These are phyloP conservation scores for Boletus sp. DNA, from an alignment of 768 basidiomycete species.

Conservation along the genomic window DNA sequence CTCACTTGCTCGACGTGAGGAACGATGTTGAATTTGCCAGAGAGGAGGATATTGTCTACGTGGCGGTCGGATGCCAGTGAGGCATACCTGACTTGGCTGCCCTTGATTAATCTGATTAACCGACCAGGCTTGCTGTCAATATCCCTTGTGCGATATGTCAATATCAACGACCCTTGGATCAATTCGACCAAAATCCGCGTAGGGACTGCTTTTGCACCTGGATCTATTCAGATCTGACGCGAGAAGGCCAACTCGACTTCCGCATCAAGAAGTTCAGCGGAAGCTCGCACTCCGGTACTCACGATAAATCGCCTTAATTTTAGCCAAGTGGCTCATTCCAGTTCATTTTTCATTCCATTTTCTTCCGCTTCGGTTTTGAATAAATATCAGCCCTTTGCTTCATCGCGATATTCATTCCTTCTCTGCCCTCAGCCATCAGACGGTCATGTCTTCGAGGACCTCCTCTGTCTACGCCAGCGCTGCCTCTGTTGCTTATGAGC, in stretches of 20 bases:
- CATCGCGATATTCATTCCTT: conserved; percentile 1
- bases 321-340: conserved; percentile 27
- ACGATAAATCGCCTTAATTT: conserved; percentile 28
- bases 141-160: conserved; percentile 1
- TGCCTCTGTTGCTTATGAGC: conserved; percentile 28
- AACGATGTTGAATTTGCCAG: not conserved
- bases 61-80: not conserved
- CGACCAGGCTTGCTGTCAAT: not conserved
- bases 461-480: conserved; percentile 29
- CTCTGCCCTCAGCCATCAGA: conserved; percentile 1
- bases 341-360: conserved; percentile 12
- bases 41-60: not conserved
- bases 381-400: conserved; percentile 27
- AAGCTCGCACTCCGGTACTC: conserved; percentile 23
- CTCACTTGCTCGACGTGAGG: conserved; percentile 6
- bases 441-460: conserved; percentile 27
- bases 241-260: conserved; percentile 14
- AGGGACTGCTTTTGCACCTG: conserved; percentile 13
- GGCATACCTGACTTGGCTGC: not conserved
- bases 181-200: conserved; percentile 2
- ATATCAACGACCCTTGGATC: conserved; percentile 4
- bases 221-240: conserved; percentile 21
- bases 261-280: conserved; percentile 27
- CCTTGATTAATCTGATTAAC: not conserved
- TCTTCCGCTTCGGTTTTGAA: conserved; percentile 10